A percentile compares a stretch with the other conserved stretches of the same genome.
Conservation (phyloP, 176 grass and related monocot genomes). For the Ananas comosus region DNA sequence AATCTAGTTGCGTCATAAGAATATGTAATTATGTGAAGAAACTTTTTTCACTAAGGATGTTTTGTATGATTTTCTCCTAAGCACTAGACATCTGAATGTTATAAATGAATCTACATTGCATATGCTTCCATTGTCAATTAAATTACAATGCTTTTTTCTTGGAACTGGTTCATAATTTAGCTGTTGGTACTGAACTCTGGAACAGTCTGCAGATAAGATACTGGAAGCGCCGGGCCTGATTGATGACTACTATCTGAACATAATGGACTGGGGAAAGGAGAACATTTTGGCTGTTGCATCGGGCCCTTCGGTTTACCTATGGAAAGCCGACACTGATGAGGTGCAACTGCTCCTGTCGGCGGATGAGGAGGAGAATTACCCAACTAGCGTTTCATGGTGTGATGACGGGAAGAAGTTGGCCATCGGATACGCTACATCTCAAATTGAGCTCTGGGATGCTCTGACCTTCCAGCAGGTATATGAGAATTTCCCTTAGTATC, state of each 20-base stretch:
- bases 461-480: slow-evolving; percentile 14
- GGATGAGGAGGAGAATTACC: slow-evolving; percentile 15
- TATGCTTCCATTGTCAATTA: not conserved
- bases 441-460: slow-evolving; percentile 34
- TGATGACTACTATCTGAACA: slow-evolving; percentile 22
- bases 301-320: slow-evolving; percentile 26
- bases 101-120: not conserved
- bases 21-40: not conserved
- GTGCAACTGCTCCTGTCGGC: slow-evolving; percentile 9
- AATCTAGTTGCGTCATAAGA: not conserved
- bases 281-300: slow-evolving; percentile 30
- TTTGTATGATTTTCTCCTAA: not conserved
- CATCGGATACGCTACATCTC: slow-evolving; percentile 27
- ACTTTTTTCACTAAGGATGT: not conserved
- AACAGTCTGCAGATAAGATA: slow-evolving; percentile 19
- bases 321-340: slow-evolving; percentile 6
- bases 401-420: slow-evolving; percentile 23
- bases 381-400: slow-evolving; percentile 35
- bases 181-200: not conserved
- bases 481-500: not conserved
- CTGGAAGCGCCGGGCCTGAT: slow-evolving; percentile 22
- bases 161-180: not conserved
- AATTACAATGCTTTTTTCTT: not conserved
- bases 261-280: slow-evolving; percentile 32
- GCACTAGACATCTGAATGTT: not conserved